Evolutionary conservation across 2,329 filamentous ascomycete species (phyloP).

Genomic region (Fusarium sublunatum): DNA sequence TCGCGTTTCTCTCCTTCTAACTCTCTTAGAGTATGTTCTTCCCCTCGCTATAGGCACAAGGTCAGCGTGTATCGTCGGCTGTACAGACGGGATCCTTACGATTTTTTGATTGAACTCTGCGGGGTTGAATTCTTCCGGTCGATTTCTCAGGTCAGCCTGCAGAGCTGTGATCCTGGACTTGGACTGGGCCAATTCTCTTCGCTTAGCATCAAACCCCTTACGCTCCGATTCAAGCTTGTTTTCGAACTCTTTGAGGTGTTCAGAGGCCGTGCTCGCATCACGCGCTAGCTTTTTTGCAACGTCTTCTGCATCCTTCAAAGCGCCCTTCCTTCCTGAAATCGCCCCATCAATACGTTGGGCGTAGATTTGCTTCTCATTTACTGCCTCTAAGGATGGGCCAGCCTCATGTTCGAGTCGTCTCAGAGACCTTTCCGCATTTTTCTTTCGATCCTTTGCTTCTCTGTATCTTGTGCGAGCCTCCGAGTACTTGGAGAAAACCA

Average conservation of each 20-base stretch:
- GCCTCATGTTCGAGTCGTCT: slow-evolving; percentile 66
- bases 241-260: slow-evolving; percentile 58
- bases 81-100: slow-evolving; percentile 58
- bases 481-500: slow-evolving; percentile 74
- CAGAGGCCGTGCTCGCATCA: slow-evolving; percentile 51
- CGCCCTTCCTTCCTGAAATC: slow-evolving; percentile 64
- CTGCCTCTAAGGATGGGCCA: slow-evolving; percentile 75
- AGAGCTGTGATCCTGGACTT: slow-evolving; percentile 70
- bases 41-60: slow-evolving; percentile 61
- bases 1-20: slow-evolving; percentile 57
- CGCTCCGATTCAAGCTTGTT: slow-evolving; percentile 62
- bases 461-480: slow-evolving; percentile 61
- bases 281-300: slow-evolving; percentile 58
- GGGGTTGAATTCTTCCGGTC: slow-evolving; percentile 74
- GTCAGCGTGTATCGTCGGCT: slow-evolving; percentile 37
- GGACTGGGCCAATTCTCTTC: slow-evolving; percentile 61
- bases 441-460: slow-evolving; percentile 66
- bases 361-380: slow-evolving; percentile 78
- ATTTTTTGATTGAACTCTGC: slow-evolving; percentile 78
- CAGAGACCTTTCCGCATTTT: slow-evolving; percentile 67
- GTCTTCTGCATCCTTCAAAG: slow-evolving; percentile 65
- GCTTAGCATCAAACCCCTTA: slow-evolving; percentile 62
- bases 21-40: slow-evolving; percentile 68
- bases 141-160: slow-evolving; percentile 71
- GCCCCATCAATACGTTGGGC: slow-evolving; percentile 65